Base-by-base conservation (phyloP, 2,329 filamentous ascomycete genomes). In the Beauveria brongniartii region DNA sequence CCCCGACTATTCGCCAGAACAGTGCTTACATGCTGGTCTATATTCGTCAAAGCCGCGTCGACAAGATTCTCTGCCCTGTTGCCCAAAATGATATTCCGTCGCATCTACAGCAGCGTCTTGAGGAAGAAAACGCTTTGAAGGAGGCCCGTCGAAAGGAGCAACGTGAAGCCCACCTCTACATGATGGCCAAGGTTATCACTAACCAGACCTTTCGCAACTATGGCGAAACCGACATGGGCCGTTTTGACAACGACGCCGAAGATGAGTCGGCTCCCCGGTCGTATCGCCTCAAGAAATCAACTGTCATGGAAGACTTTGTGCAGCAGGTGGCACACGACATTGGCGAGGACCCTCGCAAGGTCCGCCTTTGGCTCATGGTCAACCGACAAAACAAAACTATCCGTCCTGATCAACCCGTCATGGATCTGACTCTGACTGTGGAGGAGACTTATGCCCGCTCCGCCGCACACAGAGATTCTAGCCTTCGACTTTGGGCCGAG, bases 21-120 rank as follows among this genome's bases (percentile, higher is more conserved):
- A 99, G 92, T 72, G 95, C 94, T 5, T 99, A 99, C 79, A 99
- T 99, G 94, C 77, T 99, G 79, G 95, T 99, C 2, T 99, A 99
- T 71, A 91, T 99, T 65, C 88, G 94, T 51, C 90, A 96, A 72
- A 89, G 88, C 56, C 85, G 88, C 61, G 75, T 96, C n/a, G 90
- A 96, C 69, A 82, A 90, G 65, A 87, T 97, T 53, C 80, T 99
- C 58, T 84, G 88, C 47, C 84, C 87, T 0, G 89, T 94, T 43
- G 82, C 83, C n/a, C 81, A 88, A 65, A 82, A 89, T 2, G 88
- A 96, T 68, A 90, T 92, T 18, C 95, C 94, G 2, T 64, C 55
- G 66, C 68, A 63, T 68, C 66, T 30, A 88, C 87, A 91, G 69
- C 81, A 82, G 67, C 86, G 86, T 63, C 82, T 97, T 52, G 85